Percentiles rank a stretch among this genome's conserved stretches.
Evolutionary conservation across 257 asterid genomes (phyloP).

Genomic region (Solanum tarapatanum): DNA sequence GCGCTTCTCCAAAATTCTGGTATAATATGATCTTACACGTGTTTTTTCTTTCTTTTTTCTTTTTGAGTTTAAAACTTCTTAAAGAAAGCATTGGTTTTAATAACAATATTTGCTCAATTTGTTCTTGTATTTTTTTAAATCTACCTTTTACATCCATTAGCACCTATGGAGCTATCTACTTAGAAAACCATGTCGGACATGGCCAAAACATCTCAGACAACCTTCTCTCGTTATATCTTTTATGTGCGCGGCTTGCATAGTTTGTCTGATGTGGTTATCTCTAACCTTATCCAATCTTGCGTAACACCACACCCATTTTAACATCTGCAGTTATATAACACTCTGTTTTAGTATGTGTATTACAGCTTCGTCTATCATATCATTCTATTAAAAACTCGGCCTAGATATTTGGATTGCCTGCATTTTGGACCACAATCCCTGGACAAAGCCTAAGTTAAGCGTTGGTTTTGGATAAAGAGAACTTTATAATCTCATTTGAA

Average conservation of each 20-base stretch:
- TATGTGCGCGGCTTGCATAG: not conserved
- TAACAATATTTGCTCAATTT: not conserved
- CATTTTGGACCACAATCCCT: not conserved
- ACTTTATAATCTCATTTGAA: not conserved
- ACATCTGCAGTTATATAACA: not conserved
- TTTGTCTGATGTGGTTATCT: not conserved
- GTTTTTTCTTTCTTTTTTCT: not conserved
- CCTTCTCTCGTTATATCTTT: not conserved
- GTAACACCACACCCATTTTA: not conserved
- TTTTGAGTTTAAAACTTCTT: not conserved
- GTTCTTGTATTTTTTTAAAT: not conserved
- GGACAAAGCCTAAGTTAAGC: not conserved
- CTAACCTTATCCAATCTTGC: not conserved
- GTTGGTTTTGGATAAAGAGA: not conserved
- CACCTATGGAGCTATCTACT: not conserved
- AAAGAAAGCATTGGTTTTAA: not conserved
- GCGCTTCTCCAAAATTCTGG: slow-evolving; percentile 14
- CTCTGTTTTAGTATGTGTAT: not conserved
- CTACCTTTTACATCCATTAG: not conserved
- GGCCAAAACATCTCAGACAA: not conserved
- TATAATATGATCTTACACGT: not conserved
- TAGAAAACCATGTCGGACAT: not conserved
- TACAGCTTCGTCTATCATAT: not conserved
- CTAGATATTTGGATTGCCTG: not conserved
- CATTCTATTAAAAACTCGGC: not conserved